Percentiles rank a stretch among this genome's conserved stretches.
Conservation (phyloP, 1,139 yeast species). For the Groenewaldozyma auringiensis region DNA sequence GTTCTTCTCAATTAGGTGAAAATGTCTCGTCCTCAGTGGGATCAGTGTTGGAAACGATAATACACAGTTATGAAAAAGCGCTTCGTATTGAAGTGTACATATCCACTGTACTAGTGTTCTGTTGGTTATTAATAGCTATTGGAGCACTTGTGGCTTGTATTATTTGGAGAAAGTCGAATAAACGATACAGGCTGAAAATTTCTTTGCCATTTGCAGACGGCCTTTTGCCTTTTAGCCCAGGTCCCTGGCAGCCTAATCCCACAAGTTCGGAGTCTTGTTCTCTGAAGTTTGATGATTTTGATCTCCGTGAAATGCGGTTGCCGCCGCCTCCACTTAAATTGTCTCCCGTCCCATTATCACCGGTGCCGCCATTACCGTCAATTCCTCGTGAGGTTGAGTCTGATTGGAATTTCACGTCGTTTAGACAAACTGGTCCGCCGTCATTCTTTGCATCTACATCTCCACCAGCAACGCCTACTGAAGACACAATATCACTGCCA, state of each 20-base stretch:
- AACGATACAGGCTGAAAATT: background rate
- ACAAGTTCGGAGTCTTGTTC: background rate
- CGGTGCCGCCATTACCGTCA: background rate
- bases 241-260: background rate
- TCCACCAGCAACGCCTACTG: background rate
- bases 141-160: conserved; percentile 19
- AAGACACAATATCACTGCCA: background rate
- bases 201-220: background rate
- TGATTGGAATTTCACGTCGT: conserved; percentile 2
- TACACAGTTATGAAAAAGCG: conserved; percentile 16
- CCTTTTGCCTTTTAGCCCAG: background rate
- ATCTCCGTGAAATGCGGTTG: background rate
- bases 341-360: background rate
- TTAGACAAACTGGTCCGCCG: conserved; percentile 1
- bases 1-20: background rate
- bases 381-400: background rate
- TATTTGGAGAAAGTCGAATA: background rate
- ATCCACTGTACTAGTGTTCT: conserved; percentile 16
- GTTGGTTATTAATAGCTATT: conserved; percentile 22
- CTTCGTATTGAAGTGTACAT: conserved; percentile 20
- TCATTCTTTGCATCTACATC: background rate
- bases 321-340: background rate
- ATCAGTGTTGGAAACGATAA: conserved; percentile 10
- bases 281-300: background rate
- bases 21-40: background rate